A percentile compares a stretch with the other conserved stretches of the same genome.
Conservation (phyloP, 164 flowering plant species). For the Liquidambar formosana region DNA sequence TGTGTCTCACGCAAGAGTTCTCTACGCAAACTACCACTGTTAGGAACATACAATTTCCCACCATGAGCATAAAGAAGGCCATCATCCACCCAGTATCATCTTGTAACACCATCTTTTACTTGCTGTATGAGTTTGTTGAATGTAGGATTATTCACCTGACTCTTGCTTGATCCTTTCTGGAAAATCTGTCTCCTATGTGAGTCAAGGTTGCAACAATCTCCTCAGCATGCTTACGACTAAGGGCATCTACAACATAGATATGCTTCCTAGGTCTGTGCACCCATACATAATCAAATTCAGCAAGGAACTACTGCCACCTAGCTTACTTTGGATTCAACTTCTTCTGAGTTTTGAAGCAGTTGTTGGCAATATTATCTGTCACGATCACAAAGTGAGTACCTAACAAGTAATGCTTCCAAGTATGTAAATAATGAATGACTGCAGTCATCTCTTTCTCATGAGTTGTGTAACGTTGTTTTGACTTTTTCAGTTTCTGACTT, state of each 20-base stretch:
- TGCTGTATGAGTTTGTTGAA: no score
- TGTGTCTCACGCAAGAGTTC: not conserved
- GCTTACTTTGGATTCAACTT: not conserved
- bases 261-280: not conserved
- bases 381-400: not conserved
- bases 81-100: no score
- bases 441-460: not conserved
- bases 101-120: no score
- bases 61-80: not conserved
- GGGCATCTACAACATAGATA: not conserved
- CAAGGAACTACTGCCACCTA: not conserved
- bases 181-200: no score
- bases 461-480: not conserved
- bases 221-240: not conserved
- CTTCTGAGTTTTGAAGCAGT: not conserved
- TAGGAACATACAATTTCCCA: not conserved
- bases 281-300: not conserved
- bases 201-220: not conserved
- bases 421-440: not conserved
- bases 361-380: not conserved
- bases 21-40: not conserved
- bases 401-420: not conserved
- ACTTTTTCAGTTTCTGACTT: not conserved
- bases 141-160: no score
- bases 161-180: no score